phyloP scores from a whole-genome alignment of 345 rosid genomes.

The Pugionium dolabratum region DNA sequence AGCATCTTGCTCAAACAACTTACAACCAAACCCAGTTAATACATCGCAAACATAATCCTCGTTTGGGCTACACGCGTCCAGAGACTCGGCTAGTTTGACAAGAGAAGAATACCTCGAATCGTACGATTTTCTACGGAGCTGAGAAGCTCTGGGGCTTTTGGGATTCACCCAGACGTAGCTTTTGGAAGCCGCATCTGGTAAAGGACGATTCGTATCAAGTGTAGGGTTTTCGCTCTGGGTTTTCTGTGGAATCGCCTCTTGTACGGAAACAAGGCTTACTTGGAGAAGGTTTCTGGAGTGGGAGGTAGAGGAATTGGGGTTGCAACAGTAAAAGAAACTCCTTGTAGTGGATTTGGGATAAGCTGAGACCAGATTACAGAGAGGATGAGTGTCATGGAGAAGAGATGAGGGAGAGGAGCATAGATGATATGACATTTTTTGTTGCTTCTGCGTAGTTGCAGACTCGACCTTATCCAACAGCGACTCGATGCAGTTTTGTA shows the following conservation, averaged over 20 bases:
- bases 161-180: conserved; percentile 84
- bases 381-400: conserved; percentile 45
- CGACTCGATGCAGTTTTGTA: conserved; percentile 1
- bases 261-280: conserved; percentile 51
- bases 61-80: conserved; percentile 49
- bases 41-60: conserved; percentile 48
- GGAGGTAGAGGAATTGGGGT: conserved; percentile 29
- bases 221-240: conserved; percentile 24
- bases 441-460: conserved; percentile 5
- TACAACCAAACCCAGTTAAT: conserved; percentile 53
- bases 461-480: conserved; percentile 39
- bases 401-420: conserved; percentile 55
- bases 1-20: conserved; percentile 71
- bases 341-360: conserved; percentile 41
- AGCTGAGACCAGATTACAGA: conserved; percentile 41
- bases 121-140: conserved; percentile 58
- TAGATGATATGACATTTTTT: conserved; percentile 48
- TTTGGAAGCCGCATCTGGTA: conserved; percentile 42
- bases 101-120: conserved; percentile 81
- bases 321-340: conserved; percentile 34
- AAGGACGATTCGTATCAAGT: conserved; percentile 11
- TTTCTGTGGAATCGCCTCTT: conserved; percentile 45
- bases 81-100: conserved; percentile 57
- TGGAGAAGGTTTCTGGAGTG: conserved; percentile 45
- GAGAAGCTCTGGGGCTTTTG: conserved; percentile 70